Conservation (phyloP, 2,329 filamentous ascomycete genomes). For the Arthroderma sp. region DNA sequence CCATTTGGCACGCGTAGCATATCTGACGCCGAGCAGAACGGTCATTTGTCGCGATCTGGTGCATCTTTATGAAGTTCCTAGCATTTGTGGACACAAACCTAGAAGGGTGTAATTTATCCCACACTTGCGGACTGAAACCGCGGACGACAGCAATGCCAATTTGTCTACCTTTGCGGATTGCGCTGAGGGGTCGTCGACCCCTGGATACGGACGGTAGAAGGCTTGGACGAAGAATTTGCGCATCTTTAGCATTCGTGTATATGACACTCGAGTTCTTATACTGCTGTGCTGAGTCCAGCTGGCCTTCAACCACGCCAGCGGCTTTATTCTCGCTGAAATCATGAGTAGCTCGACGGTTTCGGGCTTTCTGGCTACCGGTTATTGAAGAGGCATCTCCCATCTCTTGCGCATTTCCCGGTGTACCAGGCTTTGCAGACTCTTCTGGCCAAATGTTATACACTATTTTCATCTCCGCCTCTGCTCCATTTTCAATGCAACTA, state of each 20-base stretch:
- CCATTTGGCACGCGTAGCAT: conserved; percentile 46
- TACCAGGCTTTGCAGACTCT: conserved; percentile 17
- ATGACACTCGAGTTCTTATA: conserved; percentile 72
- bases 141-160: conserved; percentile 81
- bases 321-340: conserved; percentile 28
- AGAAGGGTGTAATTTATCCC: conserved; percentile 58
- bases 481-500: conserved; percentile 80
- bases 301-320: conserved; percentile 27
- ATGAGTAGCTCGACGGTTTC: not conserved
- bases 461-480: conserved; percentile 82
- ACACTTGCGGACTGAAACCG: conserved; percentile 67
- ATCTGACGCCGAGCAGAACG: conserved; percentile 18
- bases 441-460: conserved; percentile 70
- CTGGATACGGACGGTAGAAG: conserved; percentile 76
- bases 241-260: conserved; percentile 63
- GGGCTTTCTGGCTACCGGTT: not conserved
- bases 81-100: conserved; percentile 30
- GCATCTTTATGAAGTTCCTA: conserved; percentile 29
- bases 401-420: conserved; percentile 1
- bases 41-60: conserved; percentile 19
- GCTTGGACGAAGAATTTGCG: conserved; percentile 76
- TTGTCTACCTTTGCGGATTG: conserved; percentile 68
- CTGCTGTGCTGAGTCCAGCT: conserved; percentile 37
- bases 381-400: not conserved
- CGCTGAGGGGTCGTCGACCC: conserved; percentile 63